A percentile compares a stretch with the other conserved stretches of the same genome.
phyloP scores from a whole-genome alignment of 2,329 filamentous ascomycete species.

The Zymoseptoria brevis region DNA sequence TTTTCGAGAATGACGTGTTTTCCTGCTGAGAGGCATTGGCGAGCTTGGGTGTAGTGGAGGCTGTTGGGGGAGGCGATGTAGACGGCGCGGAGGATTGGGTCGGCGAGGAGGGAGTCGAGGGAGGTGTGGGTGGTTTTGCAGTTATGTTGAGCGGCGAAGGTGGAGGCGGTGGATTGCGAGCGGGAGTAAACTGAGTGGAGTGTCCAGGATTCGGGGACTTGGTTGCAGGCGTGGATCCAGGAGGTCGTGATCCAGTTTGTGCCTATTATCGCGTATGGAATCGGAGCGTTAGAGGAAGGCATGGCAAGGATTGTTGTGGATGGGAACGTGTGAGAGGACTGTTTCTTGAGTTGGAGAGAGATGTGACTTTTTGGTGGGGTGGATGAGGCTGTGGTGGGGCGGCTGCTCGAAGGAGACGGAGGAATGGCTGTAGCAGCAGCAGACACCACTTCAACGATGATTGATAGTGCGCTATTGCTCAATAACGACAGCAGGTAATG shows the following conservation, averaged over 20 bases:
- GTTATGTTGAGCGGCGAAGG: conserved; percentile 37
- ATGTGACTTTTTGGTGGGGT: background rate
- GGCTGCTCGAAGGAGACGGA: background rate
- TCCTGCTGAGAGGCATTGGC: conserved; percentile 34
- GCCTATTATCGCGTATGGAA: conserved; percentile 42
- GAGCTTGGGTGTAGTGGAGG: conserved; percentile 41
- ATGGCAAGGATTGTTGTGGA: background rate
- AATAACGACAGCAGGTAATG: background rate
- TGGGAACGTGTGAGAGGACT: background rate
- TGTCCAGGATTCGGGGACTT: conserved; percentile 34
- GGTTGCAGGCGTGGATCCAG: conserved; percentile 38
- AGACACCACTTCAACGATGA: background rate
- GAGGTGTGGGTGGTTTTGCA: conserved; percentile 33
- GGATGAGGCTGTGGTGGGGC: background rate
- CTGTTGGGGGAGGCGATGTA: conserved; percentile 46
- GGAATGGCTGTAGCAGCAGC: background rate
- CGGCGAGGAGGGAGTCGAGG: conserved; percentile 33
- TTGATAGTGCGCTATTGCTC: background rate
- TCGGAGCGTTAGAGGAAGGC: conserved; percentile 11
- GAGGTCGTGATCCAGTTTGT: conserved; percentile 45
- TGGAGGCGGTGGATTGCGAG: conserved; percentile 34
- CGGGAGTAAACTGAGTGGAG: conserved; percentile 42
- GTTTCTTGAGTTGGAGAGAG: background rate
- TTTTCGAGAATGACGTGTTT: conserved; percentile 47
- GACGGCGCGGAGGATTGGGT: conserved; percentile 34